phyloP scores from a whole-genome alignment of 2,329 filamentous ascomycete species.

The Penicillium sp. region DNA sequence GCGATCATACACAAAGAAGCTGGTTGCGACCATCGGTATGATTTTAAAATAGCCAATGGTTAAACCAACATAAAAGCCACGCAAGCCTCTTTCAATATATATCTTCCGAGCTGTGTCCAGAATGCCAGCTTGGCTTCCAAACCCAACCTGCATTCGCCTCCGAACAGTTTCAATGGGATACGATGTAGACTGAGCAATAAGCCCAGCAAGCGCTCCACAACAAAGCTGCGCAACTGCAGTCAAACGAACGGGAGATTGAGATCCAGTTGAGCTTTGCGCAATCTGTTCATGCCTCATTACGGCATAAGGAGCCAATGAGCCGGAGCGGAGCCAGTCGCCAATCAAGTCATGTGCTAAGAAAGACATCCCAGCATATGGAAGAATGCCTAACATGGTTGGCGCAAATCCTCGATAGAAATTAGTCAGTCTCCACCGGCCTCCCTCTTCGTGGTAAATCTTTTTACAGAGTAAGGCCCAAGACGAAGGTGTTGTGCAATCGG shows the following conservation, averaged over 20 bases:
- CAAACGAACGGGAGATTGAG: constrained; percentile 39
- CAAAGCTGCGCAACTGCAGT: background rate
- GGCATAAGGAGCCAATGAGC: constrained; percentile 67
- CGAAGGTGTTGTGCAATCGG: constrained; percentile 65
- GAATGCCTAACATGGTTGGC: constrained; percentile 87
- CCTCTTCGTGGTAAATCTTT: constrained; percentile 80
- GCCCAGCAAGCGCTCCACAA: constrained; percentile 74
- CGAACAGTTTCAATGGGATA: constrained; percentile 93
- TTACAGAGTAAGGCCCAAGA: constrained; percentile 63
- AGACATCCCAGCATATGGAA: constrained; percentile 92
- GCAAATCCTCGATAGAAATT: constrained; percentile 97
- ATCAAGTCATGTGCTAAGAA: constrained; percentile 92
- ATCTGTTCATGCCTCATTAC: constrained; percentile 43
- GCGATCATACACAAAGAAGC: constrained; percentile 67
- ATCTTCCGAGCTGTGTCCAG: constrained; percentile 75
- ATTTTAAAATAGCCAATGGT: constrained; percentile 95
- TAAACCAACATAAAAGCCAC: constrained; percentile 87
- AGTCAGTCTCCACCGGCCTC: constrained; percentile 60
- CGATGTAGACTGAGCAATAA: constrained; percentile 84
- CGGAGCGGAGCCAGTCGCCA: constrained; percentile 78
- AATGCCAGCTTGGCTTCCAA: constrained; percentile 81
- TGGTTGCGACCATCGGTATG: constrained; percentile 78
- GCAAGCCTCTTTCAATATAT: constrained; percentile 68
- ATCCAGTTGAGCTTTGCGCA: constrained; percentile 40
- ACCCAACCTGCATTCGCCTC: constrained; percentile 91